These are phyloP conservation scores for Allium fistulosum DNA, from an alignment of 106 monocot genomes.

Conservation along the genomic window DNA sequence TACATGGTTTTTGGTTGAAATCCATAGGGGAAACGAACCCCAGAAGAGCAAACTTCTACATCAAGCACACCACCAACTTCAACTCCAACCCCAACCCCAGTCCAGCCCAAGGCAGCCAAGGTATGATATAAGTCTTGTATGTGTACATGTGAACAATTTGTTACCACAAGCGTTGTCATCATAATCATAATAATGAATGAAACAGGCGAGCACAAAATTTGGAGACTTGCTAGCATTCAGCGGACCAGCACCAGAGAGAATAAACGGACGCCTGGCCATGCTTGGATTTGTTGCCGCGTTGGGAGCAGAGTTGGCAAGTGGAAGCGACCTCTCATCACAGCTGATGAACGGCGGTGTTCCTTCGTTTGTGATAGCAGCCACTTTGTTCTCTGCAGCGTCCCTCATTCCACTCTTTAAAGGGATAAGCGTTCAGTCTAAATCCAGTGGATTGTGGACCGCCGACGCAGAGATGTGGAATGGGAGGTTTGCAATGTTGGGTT, in stretches of 20 bases:
- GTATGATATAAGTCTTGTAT: too few species aligned
- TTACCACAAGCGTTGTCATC: too few species aligned
- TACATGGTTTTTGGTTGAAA: too few species aligned
- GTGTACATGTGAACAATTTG: too few species aligned
- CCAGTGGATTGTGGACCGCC: constrained; percentile 32
- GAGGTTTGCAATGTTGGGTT: constrained; percentile 66
- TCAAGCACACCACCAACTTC: neutral
- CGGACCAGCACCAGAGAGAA: constrained; percentile 72
- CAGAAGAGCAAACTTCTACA: neutral
- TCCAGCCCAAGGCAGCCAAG: neutral
- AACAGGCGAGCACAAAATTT: constrained; percentile 35
- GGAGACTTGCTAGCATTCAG: constrained; percentile 53
- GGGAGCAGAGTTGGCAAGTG: constrained; percentile 44
- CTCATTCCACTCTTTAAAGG: constrained; percentile 64
- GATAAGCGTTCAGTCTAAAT: constrained; percentile 33
- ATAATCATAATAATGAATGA: neutral
- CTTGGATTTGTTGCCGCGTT: constrained; percentile 58
- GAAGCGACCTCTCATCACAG: constrained; percentile 33
- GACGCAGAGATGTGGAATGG: constrained; percentile 80
- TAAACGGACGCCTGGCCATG: constrained; percentile 79
- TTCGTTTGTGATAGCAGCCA: too few species aligned
- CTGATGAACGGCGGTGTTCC: too few species aligned
- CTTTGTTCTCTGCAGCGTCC: constrained; percentile 45
- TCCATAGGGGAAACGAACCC: neutral
- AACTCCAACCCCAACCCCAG: neutral